Conservation (phyloP, 306 rosid genomes). For the Quercus variabilis region DNA sequence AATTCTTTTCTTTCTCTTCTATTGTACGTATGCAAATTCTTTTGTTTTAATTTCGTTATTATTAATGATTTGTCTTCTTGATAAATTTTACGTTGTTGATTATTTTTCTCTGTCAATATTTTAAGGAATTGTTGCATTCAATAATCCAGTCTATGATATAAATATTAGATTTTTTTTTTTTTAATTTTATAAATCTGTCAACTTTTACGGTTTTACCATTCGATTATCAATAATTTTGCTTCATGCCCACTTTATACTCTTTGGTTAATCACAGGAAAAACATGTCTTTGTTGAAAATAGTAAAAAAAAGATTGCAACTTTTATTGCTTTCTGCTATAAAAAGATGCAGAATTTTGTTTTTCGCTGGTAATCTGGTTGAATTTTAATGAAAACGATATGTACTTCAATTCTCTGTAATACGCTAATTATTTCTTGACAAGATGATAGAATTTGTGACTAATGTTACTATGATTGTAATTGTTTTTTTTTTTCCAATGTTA, state of each 20-base stretch:
- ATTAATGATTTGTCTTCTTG: neutral
- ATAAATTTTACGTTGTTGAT: no score
- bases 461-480: conserved; percentile 3
- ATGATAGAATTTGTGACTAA: neutral
- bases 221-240: neutral
- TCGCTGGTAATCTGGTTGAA: neutral
- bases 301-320: neutral
- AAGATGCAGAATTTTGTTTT: neutral
- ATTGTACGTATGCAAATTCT: neutral
- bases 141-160: no score
- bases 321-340: neutral
- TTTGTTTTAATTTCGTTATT: neutral
- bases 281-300: neutral
- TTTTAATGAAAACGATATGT: neutral
- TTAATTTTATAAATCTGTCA: no score
- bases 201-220: neutral
- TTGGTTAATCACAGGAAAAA: neutral
- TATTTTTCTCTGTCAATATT: no score
- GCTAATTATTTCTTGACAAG: neutral
- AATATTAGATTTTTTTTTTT: no score
- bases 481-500: neutral
- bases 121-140: no score
- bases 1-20: neutral
- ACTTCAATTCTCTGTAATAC: neutral
- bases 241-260: neutral